These are phyloP conservation scores for Kurtzmaniella quercitrusa DNA, from an alignment of 1,139 yeast species.

Conservation along the genomic window DNA sequence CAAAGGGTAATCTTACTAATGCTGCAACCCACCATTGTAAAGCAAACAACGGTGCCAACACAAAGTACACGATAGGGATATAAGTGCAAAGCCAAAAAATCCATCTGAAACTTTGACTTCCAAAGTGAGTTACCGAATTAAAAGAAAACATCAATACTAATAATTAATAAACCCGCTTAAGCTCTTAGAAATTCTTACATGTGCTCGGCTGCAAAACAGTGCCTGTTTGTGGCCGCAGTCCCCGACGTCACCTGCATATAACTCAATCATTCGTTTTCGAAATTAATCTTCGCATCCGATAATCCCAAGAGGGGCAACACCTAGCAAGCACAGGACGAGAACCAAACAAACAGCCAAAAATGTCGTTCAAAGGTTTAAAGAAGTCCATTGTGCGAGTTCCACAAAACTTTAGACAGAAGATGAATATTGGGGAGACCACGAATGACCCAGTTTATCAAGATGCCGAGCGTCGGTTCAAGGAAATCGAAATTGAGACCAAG, in stretches of 20 bases:
- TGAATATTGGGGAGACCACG: conserved; percentile 83
- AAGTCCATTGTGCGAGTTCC: conserved; percentile 87
- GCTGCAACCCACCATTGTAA: not conserved
- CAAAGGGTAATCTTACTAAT: not conserved
- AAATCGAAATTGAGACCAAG: conserved; percentile 84
- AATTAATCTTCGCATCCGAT: too few relatives aligned
- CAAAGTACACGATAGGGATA: not conserved
- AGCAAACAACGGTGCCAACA: not conserved
- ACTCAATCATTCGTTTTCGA: too few relatives aligned
- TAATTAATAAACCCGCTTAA: too few relatives aligned
- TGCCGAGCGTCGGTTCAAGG: conserved; percentile 94
- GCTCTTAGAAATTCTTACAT: too few relatives aligned
- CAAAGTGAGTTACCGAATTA: too few relatives aligned
- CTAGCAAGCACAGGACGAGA: too few relatives aligned
- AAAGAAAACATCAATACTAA: too few relatives aligned
- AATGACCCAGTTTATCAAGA: conserved; percentile 86
- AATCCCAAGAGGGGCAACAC: not conserved
- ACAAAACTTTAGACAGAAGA: conserved; percentile 69
- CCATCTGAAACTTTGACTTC: too few relatives aligned
- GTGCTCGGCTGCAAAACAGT: too few relatives aligned
- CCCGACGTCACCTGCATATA: too few relatives aligned
- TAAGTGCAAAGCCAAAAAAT: not conserved
- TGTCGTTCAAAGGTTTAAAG: conserved; percentile 94
- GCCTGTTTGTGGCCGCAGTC: too few relatives aligned
- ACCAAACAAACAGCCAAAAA: conserved; percentile 16